Base-by-base conservation (phyloP, 83 land plant genomes). In the Picea abies region DNA sequence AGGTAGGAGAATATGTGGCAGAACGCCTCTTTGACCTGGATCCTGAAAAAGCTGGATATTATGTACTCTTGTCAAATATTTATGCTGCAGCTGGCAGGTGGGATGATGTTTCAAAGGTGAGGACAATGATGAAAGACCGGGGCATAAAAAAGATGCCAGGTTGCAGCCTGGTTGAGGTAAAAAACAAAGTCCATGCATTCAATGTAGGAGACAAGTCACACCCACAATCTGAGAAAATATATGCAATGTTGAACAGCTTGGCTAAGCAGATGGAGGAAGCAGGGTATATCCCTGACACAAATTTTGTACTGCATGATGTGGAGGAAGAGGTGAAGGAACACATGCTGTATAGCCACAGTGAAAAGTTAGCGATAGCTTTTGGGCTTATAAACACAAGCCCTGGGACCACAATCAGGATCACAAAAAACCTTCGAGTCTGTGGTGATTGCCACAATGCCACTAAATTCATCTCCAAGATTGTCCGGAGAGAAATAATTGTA, bases 71-170 rank as follows among this genome's bases (percentile, higher is more conserved):
- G 20, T 85, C 87, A 7, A 84, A 82, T 69, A 86, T 89, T 0
- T 89, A 89, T 83, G 90, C 86, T 63, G 66, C 22, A 39, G 88
- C 63, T 23, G 88, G 29, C 58, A 88, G 73, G 64, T 88, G 87
- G 85, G 85, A 81, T 64, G 20, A 72, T 37, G 85, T 65, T 23
- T 75, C 52, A 52, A 26, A 83, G 67, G 17, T 88, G 47, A 85
- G 83, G 63, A 58, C 12, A 26, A 0, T 37, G 23, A 79, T 88
- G 39, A 84, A 81, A 82, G 79, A 71, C 39, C 83, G 60, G 61
- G 52, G 79, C 4, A 19, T 83, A 39, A 83, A 62, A 80, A 85
- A 81, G 61, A 72, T 62, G 60, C 71, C 82, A 49, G 90, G 87
- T 3, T 26, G 12, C 62, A 85, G 90, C 61, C 35, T 79, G 39